phyloP scores from a whole-genome alignment of 2,329 filamentous ascomycete genomes.

The Xylariaceae sp. region DNA sequence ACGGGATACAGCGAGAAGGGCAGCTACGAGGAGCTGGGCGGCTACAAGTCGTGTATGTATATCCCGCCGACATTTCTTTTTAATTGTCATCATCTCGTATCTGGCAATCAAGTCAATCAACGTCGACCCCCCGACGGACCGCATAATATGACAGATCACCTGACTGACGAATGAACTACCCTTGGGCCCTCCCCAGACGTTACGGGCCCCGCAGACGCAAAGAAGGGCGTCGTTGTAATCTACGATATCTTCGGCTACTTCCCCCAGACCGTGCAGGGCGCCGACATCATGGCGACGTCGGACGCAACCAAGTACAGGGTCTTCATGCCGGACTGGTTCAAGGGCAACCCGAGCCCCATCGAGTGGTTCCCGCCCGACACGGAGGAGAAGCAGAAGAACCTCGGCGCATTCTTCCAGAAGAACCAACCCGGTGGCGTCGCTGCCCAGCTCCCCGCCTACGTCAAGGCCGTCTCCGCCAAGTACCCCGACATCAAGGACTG shows the following conservation, averaged over 20 bases:
- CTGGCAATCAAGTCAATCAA: not conserved
- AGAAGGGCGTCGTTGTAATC: conserved; percentile 57
- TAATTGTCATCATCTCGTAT: not conserved
- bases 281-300: conserved; percentile 57
- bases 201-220: conserved; percentile 42
- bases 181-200: conserved; percentile 39
- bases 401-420: conserved; percentile 54
- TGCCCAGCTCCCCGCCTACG: conserved; percentile 48
- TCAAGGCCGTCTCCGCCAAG: conserved; percentile 47
- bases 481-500: conserved; percentile 53
- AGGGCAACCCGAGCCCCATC: conserved; percentile 60
- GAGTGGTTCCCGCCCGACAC: conserved; percentile 58
- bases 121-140: not conserved
- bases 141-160: not conserved
- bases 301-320: conserved; percentile 68
- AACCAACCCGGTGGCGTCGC: conserved; percentile 45
- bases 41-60: conserved; percentile 47
- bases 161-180: not conserved
- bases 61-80: not conserved
- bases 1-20: conserved; percentile 53
- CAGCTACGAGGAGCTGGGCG: conserved; percentile 51
- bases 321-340: conserved; percentile 89
- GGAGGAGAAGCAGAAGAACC: conserved; percentile 55
- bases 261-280: conserved; percentile 64
- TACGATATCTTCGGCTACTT: conserved; percentile 70